Evolutionary conservation across 495 filamentous ascomycete genomes (phyloP).

Genomic region (Xylaria telfairii): DNA sequence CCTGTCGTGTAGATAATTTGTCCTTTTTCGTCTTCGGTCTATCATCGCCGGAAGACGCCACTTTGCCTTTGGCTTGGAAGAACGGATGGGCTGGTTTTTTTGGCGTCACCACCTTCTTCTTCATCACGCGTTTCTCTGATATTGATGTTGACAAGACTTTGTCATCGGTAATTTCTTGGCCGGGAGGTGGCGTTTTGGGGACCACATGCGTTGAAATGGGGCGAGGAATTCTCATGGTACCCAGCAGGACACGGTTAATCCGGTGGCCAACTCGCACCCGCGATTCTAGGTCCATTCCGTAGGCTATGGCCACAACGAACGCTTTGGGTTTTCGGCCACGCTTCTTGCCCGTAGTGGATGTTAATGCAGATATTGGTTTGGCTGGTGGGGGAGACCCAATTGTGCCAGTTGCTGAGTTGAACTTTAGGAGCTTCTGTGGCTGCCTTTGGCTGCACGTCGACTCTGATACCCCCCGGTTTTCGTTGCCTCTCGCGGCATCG

Average conservation of each 20-base stretch:
- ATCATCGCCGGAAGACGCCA: slow-evolving; percentile 25
- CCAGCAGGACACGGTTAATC: slow-evolving; percentile 43
- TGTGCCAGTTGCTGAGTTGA: slow-evolving; percentile 59
- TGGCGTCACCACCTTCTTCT: slow-evolving; percentile 45
- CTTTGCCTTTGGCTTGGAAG: slow-evolving; percentile 61
- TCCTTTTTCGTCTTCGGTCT: slow-evolving; percentile 27
- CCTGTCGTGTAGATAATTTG: slow-evolving; percentile 30
- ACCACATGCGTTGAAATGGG: background rate
- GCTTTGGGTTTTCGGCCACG: slow-evolving; percentile 32
- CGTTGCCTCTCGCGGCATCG: background rate
- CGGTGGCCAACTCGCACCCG: slow-evolving; percentile 41
- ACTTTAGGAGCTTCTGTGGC: slow-evolving; percentile 52
- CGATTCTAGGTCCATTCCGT: slow-evolving; percentile 43
- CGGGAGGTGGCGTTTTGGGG: slow-evolving; percentile 26
- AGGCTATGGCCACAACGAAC: slow-evolving; percentile 40
- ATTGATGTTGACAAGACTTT: background rate
- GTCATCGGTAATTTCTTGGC: slow-evolving; percentile 12
- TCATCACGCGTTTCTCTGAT: background rate
- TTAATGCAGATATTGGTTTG: slow-evolving; percentile 25
- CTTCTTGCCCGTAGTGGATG: slow-evolving; percentile 19
- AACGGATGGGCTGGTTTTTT: slow-evolving; percentile 81
- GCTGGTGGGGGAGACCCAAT: slow-evolving; percentile 59
- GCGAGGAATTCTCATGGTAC: slow-evolving; percentile 23
- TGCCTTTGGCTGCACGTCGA: slow-evolving; percentile 36
- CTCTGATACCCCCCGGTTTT: background rate